Percentiles rank a stretch among this genome's conserved stretches.
phyloP scores from a whole-genome alignment of 352 stramenopile genomes.

The Phytophthora ohioensis region DNA sequence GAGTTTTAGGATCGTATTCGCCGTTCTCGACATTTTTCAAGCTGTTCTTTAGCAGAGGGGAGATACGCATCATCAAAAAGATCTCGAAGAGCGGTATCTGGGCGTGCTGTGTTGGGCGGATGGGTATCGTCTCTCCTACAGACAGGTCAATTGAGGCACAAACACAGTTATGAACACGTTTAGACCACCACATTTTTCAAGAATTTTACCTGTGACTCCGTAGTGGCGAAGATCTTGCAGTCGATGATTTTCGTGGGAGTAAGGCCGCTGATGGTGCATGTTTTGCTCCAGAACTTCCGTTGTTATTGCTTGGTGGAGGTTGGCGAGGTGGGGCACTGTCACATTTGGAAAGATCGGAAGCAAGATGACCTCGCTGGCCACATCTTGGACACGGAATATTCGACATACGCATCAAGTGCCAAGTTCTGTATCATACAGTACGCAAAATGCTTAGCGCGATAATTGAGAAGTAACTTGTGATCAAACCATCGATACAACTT shows the following conservation, averaged over 20 bases:
- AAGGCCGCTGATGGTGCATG: constrained; percentile 2
- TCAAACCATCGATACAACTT: constrained; percentile 16
- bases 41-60: constrained; percentile 62
- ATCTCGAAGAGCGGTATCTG: constrained; percentile 45
- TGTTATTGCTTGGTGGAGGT: constrained; percentile 28
- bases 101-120: constrained; percentile 23
- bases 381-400: constrained; percentile 69
- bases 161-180: not conserved
- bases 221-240: constrained; percentile 11
- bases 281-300: constrained; percentile 14
- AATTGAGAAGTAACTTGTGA: not conserved
- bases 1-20: constrained; percentile 3
- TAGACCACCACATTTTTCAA: not conserved
- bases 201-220: constrained; percentile 11
- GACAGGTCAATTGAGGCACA: not conserved
- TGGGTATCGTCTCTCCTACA: constrained; percentile 5
- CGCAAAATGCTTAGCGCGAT: not conserved
- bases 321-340: constrained; percentile 30
- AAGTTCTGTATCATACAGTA: constrained; percentile 53
- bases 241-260: constrained; percentile 22
- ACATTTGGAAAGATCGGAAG: constrained; percentile 58
- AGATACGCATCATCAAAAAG: constrained; percentile 74
- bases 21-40: constrained; percentile 48
- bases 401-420: constrained; percentile 82
- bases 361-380: constrained; percentile 61